Percentiles rank a stretch among this genome's conserved stretches.
Evolutionary conservation across 257 asterid species (phyloP).

Genomic region (Solanum sitiens): DNA sequence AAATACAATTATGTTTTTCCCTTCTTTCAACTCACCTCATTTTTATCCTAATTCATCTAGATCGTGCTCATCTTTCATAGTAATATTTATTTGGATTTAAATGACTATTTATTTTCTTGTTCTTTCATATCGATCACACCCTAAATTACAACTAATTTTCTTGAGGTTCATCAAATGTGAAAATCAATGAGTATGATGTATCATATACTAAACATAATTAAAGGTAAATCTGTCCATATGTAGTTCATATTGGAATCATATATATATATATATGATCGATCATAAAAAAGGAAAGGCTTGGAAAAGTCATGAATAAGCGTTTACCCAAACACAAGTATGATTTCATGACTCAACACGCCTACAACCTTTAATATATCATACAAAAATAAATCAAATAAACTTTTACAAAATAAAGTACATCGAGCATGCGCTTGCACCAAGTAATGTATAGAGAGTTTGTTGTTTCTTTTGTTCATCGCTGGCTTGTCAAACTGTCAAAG

Average conservation of each 20-base stretch:
- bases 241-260: background rate
- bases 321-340: background rate
- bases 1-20: too few relatives aligned
- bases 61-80: background rate
- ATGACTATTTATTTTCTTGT: too few relatives aligned
- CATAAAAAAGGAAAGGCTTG: too few relatives aligned
- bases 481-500: background rate
- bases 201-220: background rate
- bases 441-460: background rate
- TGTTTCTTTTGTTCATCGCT: background rate
- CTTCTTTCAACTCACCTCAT: background rate
- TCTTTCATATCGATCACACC: background rate
- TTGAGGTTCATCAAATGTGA: background rate
- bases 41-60: background rate
- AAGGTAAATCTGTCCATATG: background rate
- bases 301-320: background rate
- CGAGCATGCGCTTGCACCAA: background rate
- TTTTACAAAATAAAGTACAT: background rate
- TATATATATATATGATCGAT: background rate
- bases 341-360: background rate
- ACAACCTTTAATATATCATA: background rate
- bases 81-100: too few relatives aligned
- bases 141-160: background rate
- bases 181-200: background rate
- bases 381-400: background rate